phyloP scores from a whole-genome alignment of 2,329 filamentous ascomycete genomes.

The Amesomyces nigricolor region DNA sequence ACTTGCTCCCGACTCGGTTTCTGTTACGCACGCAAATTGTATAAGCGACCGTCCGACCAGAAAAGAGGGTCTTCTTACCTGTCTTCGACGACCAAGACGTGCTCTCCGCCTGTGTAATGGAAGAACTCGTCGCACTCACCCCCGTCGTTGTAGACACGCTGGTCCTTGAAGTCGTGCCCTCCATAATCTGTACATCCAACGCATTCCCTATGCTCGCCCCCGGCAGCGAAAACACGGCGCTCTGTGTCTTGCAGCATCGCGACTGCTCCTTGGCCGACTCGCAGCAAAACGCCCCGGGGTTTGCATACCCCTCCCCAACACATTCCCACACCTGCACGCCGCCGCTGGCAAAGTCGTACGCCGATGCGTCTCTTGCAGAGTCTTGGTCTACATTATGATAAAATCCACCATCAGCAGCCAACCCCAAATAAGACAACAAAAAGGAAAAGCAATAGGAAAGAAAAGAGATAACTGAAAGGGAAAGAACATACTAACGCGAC shows the following conservation, averaged over 20 bases:
- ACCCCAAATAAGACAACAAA: no score
- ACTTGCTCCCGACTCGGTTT: neutral
- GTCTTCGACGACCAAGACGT: neutral
- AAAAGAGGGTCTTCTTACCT: neutral
- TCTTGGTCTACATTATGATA: slow-evolving; percentile 6
- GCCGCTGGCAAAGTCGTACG: slow-evolving; percentile 15
- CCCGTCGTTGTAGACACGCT: no score
- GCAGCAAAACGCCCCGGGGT: slow-evolving; percentile 19
- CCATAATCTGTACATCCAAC: slow-evolving; percentile 13
- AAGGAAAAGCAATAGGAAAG: no score
- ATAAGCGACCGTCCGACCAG: no score
- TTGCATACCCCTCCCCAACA: slow-evolving; percentile 12
- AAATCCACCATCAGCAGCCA: no score
- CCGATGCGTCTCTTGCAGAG: slow-evolving; percentile 5
- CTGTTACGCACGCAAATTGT: no score
- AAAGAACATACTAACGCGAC: slow-evolving; percentile 18
- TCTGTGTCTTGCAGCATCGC: slow-evolving; percentile 15
- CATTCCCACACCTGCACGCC: slow-evolving; percentile 21
- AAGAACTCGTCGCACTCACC: no score
- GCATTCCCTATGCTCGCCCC: slow-evolving; percentile 17
- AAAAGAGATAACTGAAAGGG: no score
- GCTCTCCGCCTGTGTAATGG: no score
- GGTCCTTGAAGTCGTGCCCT: neutral
- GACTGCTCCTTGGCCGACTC: slow-evolving; percentile 18
- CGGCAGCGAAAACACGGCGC: slow-evolving; percentile 15